Base-by-base conservation (phyloP, 805 yeast species). In the Ogataea paraovalis region DNA sequence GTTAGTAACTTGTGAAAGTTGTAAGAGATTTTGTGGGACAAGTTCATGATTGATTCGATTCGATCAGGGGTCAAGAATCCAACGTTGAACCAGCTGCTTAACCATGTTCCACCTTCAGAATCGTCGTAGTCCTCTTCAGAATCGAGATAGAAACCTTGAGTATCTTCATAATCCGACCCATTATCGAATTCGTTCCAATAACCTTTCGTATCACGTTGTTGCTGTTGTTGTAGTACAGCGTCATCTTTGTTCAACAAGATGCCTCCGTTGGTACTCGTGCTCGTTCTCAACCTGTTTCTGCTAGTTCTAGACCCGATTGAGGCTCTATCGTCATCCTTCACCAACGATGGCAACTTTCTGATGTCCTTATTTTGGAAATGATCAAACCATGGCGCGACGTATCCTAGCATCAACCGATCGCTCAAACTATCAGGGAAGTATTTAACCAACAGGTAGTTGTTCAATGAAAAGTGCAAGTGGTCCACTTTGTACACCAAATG, bases 101-200 rank as follows among this genome's bases (percentile, higher is more conserved):
- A 60, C 21, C 28, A 25, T 25, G 56, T 58, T n/a, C 20, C 10
- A 34, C 52, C 54, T 22, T 50, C 23, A 22, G 44, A 20, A 6
- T 54, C 60, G 16, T 37, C 39, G 18, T 7, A 20, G 12, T 39
- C 41, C 19, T 58, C 63, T 36, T 59, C 60, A 12, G 64, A 73
- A 36, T 69, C 73, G 14, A 61, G 61, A 33, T 72, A 69, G 43
- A 68, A 65, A 4, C 69, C 71, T 6, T 56, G 67, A 30, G 61
- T 69, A 28, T 69, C 72, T 46, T 58, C 59, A 67, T 48, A 77
- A 48, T 80, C 86, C 0, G 83, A 79, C 0, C 76, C 77, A 55
- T 82, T 72, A 56, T 82, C 87, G 58, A 82, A 82, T 64, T 82
- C 87, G 57, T 82, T 82, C 87, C 87, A 82, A 60, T 82, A 82